Evolutionary conservation across 1,284 basidiomycete species (phyloP), one percentile per base, ranked within the genome.

Genomic region (Taiwanofungus camphoratus): DNA sequence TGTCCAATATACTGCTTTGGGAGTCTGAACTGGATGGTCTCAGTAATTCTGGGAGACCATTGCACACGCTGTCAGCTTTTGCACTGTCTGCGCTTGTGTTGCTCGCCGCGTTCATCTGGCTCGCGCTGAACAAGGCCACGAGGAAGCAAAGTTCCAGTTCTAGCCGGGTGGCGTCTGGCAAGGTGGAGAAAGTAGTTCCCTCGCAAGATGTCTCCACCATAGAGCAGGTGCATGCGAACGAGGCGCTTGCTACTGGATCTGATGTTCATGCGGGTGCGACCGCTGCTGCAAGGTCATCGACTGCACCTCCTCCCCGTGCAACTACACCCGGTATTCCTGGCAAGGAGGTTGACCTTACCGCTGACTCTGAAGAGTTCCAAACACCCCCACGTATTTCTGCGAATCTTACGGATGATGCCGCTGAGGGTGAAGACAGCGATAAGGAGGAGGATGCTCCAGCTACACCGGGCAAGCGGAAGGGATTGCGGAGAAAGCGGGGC

Each of bases 361-460:
- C 7, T 12, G 11, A 13, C 7, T 6, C 15, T 16, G 31, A 9
- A 16, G 18, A 9, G 31, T n/a, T n/a, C n/a, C n/a, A n/a, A n/a
- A n/a, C n/a, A n/a, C n/a, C n/a, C n/a, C n/a, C n/a, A n/a, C n/a
- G n/a, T n/a, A 29, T 29, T 29, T 29, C 26, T 29, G 26, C 26
- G 8, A n/a, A 29, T 29, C n/a, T 29, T n/a, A 6, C 31, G 11
- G 69, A 67, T 48, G 60, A 58, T 16, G 65, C 67, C 5, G 71
- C 40, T 1, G 61, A 69, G 5, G 69, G 54, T 0, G 80, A 81
- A 7, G 80, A 81, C 3, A 79, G 73, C 41, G 82, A 79, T 38
- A 74, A 69, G 41, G 82, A 83, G 44, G 77, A 68, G 24, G 79
- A 73, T 23, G 60, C 54, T 15, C 66, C 67, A 7, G 67, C 66